Conservation (phyloP, 192 early-diverging fungal genomes). For the Coemansia sp. region DNA sequence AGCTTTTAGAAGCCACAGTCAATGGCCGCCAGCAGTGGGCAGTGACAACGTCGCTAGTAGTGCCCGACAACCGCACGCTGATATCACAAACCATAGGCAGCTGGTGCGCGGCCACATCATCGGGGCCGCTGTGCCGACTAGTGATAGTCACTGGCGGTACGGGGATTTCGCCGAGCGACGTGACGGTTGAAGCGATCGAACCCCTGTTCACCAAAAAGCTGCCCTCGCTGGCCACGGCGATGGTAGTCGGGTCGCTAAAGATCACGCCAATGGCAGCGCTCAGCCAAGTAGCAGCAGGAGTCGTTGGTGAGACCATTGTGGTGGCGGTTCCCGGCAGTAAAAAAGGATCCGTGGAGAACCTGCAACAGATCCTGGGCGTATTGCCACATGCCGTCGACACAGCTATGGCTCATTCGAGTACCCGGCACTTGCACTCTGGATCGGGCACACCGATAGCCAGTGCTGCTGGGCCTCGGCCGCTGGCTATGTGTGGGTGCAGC, state of each 20-base stretch:
- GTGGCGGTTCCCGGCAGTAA: constrained; percentile 87
- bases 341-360: constrained; percentile 83
- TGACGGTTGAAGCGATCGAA: constrained; percentile 81
- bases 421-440: constrained; percentile 13
- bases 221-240: constrained; percentile 73
- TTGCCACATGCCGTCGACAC: constrained; percentile 82
- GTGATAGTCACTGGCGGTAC: constrained; percentile 90
- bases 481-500: constrained; percentile 26
- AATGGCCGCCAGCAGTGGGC: constrained; percentile 20
- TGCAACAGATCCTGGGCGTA: constrained; percentile 67
- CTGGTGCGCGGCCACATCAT: constrained; percentile 46
- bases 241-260: constrained; percentile 70
- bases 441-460: background rate
- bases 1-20: background rate
- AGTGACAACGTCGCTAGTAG: constrained; percentile 33
- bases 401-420: constrained; percentile 12
- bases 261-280: constrained; percentile 91
- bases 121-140: constrained; percentile 56
- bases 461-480: background rate
- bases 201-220: constrained; percentile 69
- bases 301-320: constrained; percentile 62
- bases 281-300: constrained; percentile 71
- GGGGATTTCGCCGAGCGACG: constrained; percentile 81
- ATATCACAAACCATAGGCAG: constrained; percentile 55
- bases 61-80: constrained; percentile 57